phyloP scores from a whole-genome alignment of 2,329 filamentous ascomycete genomes.

The Venturia effusa region DNA sequence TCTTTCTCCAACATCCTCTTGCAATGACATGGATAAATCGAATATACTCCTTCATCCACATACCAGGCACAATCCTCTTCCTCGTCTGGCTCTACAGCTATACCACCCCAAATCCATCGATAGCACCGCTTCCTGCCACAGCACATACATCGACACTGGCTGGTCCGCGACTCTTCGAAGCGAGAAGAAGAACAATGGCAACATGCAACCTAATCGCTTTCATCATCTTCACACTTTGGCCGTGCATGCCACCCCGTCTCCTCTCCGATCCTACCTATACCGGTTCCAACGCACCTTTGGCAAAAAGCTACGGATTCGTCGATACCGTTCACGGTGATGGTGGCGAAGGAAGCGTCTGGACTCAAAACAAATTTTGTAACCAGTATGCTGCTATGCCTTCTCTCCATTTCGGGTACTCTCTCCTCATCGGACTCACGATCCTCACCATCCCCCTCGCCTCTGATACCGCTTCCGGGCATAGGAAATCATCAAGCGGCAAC shows the following conservation, averaged over 20 bases:
- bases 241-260: slow-evolving; percentile 49
- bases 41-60: slow-evolving; percentile 67
- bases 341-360: slow-evolving; percentile 59
- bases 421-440: slow-evolving; percentile 61
- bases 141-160: slow-evolving; percentile 24
- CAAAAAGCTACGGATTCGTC: slow-evolving; percentile 49
- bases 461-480: not conserved
- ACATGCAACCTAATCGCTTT: slow-evolving; percentile 50
- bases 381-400: slow-evolving; percentile 62
- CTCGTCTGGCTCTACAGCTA: slow-evolving; percentile 57
- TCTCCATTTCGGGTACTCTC: slow-evolving; percentile 64
- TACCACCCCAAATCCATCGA: slow-evolving; percentile 34
- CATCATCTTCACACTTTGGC: slow-evolving; percentile 48
- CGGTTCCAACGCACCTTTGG: slow-evolving; percentile 45
- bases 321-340: slow-evolving; percentile 47
- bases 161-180: slow-evolving; percentile 43
- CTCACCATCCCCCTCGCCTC: slow-evolving; percentile 50
- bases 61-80: slow-evolving; percentile 64
- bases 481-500: not conserved
- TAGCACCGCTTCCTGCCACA: not conserved
- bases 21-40: slow-evolving; percentile 61
- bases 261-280: slow-evolving; percentile 42
- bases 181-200: slow-evolving; percentile 45
- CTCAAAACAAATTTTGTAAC: slow-evolving; percentile 62
- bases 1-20: slow-evolving; percentile 42